Base-by-base conservation (phyloP, 2,329 filamentous ascomycete genomes). In the Colletotrichum sansevieriae region DNA sequence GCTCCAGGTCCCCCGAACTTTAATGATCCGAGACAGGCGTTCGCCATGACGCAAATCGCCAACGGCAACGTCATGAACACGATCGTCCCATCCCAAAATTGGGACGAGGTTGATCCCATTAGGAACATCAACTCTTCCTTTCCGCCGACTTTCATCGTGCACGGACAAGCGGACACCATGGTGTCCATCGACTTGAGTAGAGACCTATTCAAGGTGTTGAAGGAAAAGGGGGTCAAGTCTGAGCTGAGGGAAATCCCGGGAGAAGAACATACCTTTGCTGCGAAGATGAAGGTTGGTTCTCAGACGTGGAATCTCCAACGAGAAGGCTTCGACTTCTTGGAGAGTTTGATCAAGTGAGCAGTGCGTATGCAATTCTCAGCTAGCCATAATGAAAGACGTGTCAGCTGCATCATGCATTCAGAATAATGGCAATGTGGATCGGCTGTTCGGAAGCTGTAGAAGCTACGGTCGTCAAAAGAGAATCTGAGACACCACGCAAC, bases 261-360 rank as follows among this genome's bases (percentile, higher is more conserved):
- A 4, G 81, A 83, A 65, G 79, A 76, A n/a, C 81, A 83, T 70
- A 83, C 80, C 2, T 83, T 83, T 74, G 79, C 79, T 0, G 78
- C 76, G 3, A 78, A 74, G 66, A 83, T 83, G 81, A 67, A 76
- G 66, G 79, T 80, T 62, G 80, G 80, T 1, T 77, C 76, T 1
- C 61, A 59, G 41, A 78, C 77, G 0, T 78, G 76, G 76, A 70
- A 77, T 47, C 65, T 80, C 41, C 80, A 82, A 72, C 73, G 77
- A 29, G 55, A 75, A 67, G 81, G 81, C 5, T 83, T 83, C 71
- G 79, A 83, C 55, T 83, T 82, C 63, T 65, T 83, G 49, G 79
- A 82, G 70, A 71, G 64, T 10, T 55, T 75, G 18, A 57, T 67
- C 58, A 35, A 71, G 15, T 63, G 49, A 66, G 3, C 7, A 8